A percentile compares a stretch with the other conserved stretches of the same genome.
Conservation (phyloP, 2,329 filamentous ascomycete species). For the Mariannaea sp. region DNA sequence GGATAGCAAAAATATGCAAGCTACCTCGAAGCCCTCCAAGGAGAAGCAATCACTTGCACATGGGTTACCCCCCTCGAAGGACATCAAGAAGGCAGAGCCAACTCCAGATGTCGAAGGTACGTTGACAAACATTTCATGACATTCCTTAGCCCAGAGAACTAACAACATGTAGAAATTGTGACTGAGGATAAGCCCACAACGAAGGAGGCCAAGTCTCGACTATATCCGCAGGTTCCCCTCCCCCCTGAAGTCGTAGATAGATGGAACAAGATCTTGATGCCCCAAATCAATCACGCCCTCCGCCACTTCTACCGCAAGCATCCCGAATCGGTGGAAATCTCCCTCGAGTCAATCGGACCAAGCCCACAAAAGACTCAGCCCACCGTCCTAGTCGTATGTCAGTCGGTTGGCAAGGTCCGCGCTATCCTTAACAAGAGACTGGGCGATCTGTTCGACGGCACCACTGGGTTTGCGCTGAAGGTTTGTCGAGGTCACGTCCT, state of each 20-base stretch:
- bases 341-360: slow-evolving; percentile 74
- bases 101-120: slow-evolving; percentile 31
- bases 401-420: slow-evolving; percentile 73
- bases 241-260: slow-evolving; percentile 67
- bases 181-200: slow-evolving; percentile 22
- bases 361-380: slow-evolving; percentile 68
- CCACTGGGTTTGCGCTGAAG: slow-evolving; percentile 67
- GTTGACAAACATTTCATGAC: not conserved
- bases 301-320: slow-evolving; percentile 74
- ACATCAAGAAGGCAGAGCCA: slow-evolving; percentile 8
- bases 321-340: slow-evolving; percentile 78
- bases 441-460: slow-evolving; percentile 65
- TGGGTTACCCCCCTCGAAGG: slow-evolving; percentile 1
- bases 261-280: slow-evolving; percentile 74
- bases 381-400: slow-evolving; percentile 78
- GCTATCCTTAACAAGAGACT: slow-evolving; percentile 72
- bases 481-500: slow-evolving; percentile 73
- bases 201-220: slow-evolving; percentile 53
- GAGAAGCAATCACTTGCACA: slow-evolving; percentile 26
- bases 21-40: not conserved
- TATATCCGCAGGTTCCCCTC: slow-evolving; percentile 64
- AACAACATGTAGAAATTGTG: slow-evolving; percentile 26
- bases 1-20: slow-evolving; percentile 23
- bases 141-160: not conserved
- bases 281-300: slow-evolving; percentile 73